Percentiles rank a stretch among this genome's conserved stretches.
These are phyloP conservation scores for Kondoa subrosea DNA, from an alignment of 768 basidiomycete genomes.

Conservation along the genomic window DNA sequence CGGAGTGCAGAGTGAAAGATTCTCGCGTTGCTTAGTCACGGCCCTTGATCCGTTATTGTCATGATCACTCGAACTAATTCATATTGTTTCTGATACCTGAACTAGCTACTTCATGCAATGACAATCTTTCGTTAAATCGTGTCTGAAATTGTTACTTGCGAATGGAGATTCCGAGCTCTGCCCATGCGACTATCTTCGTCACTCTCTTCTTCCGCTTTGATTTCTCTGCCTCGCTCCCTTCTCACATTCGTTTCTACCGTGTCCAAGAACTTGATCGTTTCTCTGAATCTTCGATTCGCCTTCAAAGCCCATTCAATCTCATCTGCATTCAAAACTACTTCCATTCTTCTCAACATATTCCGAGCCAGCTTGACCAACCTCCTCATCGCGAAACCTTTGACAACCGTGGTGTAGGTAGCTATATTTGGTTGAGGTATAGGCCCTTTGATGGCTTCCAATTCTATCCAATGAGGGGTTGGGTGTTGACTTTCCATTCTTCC, in stretches of 20 bases:
- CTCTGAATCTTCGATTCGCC: background rate
- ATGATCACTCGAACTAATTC: too few species aligned
- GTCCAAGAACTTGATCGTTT: background rate
- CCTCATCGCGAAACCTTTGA: slow-evolving; percentile 6
- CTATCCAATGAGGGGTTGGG: background rate
- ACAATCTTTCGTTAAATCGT: too few species aligned
- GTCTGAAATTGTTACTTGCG: too few species aligned
- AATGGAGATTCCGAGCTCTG: too few species aligned
- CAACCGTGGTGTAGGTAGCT: slow-evolving; percentile 10
- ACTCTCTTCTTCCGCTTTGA: background rate
- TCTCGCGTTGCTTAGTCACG: too few species aligned
- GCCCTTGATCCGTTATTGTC: too few species aligned
- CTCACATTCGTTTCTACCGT: slow-evolving; percentile 7
- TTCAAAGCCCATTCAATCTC: slow-evolving; percentile 2
- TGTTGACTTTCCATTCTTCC: slow-evolving; percentile 32
- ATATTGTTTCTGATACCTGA: too few species aligned
- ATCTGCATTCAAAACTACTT: background rate
- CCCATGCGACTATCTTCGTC: too few species aligned
- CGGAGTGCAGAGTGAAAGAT: too few species aligned
- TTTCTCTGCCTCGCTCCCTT: background rate
- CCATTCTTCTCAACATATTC: slow-evolving; percentile 1
- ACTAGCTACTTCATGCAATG: too few species aligned
- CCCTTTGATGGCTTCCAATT: slow-evolving; percentile 40
- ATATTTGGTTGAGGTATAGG: slow-evolving; percentile 6
- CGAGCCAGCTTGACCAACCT: slow-evolving; percentile 1